Base-by-base conservation (phyloP, 768 basidiomycete genomes). In the Mycena chlorophos region DNA sequence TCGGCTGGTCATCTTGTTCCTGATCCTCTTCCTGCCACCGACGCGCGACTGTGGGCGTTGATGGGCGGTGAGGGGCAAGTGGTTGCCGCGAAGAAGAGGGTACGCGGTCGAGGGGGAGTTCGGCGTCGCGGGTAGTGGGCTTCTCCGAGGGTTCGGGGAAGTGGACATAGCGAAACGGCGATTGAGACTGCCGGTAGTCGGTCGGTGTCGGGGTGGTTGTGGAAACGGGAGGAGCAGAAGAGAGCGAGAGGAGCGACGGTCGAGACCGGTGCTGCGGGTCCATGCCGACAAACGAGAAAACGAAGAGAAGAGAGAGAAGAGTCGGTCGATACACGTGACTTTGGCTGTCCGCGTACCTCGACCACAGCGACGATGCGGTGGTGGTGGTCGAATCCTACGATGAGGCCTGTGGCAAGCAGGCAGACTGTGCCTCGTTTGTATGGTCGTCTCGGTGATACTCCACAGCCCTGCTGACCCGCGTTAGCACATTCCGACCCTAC, bases 141-240 rank as follows among this genome's bases (percentile, higher is more conserved):
- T 72, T 72, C 57, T 72, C 71, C 29, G 64, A 58, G n/a, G 64
- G 30, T 34, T 56, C 56, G 30, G 62, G 56, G 28, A 66, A 63
- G 22, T 73, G 68, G 27, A 72, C 58, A 57, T 70, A 73, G 42
- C 68, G 71, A 54, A 70, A 71, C 2, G 73, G 71, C 10, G 73
- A 71, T 34, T 69, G 66, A 26, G 69, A 71, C 8, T 68, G 69
- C 19, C 56, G 58, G 49, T 67, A 42, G 40, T 42, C 40, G 20
- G 40, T 22, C 8, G 40, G 69, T 48, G 57, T 57, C 46, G 54
- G 61, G 52, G 66, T 66, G 37, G 71, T 60, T 29, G 56, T 66
- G 46, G 66, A 64, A 49, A 68, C 60, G n/a, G 69, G 69, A 38
- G 58, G 66, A 29, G 66, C 63, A 52, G 64, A 57, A 23, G 69